Conservation (phyloP, 2,329 filamentous ascomycete genomes). For the Trematosphaeria pertusa region DNA sequence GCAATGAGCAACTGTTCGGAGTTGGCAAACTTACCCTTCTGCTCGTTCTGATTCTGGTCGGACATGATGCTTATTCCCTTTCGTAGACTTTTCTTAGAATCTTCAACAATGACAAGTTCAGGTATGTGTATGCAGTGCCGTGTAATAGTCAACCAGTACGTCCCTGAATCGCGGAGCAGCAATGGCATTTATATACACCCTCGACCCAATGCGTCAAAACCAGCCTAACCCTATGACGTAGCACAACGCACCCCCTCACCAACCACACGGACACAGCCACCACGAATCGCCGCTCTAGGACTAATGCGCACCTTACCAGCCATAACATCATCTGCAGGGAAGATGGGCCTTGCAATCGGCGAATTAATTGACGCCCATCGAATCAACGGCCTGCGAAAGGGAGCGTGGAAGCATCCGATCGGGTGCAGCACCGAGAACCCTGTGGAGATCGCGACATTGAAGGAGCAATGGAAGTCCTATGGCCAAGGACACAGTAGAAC, state of each 20-base stretch:
- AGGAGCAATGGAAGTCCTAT: too few species aligned
- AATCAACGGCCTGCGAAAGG: too few species aligned
- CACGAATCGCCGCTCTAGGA: not conserved
- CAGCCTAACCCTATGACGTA: not conserved
- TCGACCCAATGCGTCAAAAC: constrained; percentile 4
- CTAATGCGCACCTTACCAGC: not conserved
- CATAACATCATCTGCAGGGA: constrained; percentile 16
- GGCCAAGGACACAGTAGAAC: too few species aligned
- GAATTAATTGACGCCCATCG: not conserved
- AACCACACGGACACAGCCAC: not conserved
- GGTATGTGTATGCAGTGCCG: not conserved
- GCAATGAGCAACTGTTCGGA: not conserved
- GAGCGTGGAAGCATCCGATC: too few species aligned
- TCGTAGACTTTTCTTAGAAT: not conserved
- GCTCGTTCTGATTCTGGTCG: constrained; percentile 30
- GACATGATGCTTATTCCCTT: constrained; percentile 25
- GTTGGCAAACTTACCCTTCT: constrained; percentile 28
- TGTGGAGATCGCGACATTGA: too few species aligned
- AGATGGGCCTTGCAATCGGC: not conserved
- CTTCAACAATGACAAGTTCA: not conserved
- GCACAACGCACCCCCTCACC: not conserved
- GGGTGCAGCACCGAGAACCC: too few species aligned
- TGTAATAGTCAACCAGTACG: not conserved
- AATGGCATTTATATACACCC: too few species aligned
- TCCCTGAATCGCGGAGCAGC: too few species aligned